Evolutionary conservation across 345 rosid genomes (phyloP), one percentile per base, ranked within the genome.

Genomic region (Euphorbia lathyris): DNA sequence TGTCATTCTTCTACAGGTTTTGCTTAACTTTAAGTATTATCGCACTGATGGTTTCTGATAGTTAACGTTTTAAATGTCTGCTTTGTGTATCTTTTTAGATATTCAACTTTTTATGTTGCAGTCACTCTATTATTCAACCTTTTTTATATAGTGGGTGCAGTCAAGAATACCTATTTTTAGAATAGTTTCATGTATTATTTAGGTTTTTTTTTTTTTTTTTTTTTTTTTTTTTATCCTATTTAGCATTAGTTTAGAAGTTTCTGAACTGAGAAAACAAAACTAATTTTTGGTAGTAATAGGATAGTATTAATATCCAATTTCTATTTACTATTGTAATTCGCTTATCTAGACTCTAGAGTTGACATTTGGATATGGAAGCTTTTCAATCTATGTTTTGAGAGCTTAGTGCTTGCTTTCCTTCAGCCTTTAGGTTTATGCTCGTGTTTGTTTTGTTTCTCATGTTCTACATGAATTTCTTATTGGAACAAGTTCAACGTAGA

Each of bases 1-100:
- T 70, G 90, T 87, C 73, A 86, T 76, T 72, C 97, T 95, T 80
- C 84, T 95, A 80, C 99, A 95, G 99, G 99, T 95, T 87, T 79
- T 70, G 58, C 81, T 80, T 81, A 48, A 50, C 70, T 27, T 66
- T 71, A 7, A 67, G 67, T 67, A 71, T 63, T 77, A 75, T 79
- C 65, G 72, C 58, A 62, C 77, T 53, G 63, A 66, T 76, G 73
- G 71, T 69, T n/a, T 32, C 45, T 42, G 73, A 60, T 65, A 59
- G 52, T 14, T 29, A 36, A 2, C 51, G 55, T 72, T 71, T 74
- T 71, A 48, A 25, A 34, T 32, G 20, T 53, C 13, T 47, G 59
- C 11, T 71, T 19, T 58, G 58, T 13, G 16, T 7, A 7, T 63
- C 19, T 58, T 43, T 16, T 56, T n/a, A 29, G 27, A n/a, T 45